phyloP scores from a whole-genome alignment of 495 filamentous ascomycete species.

The Penicillium soppii region DNA sequence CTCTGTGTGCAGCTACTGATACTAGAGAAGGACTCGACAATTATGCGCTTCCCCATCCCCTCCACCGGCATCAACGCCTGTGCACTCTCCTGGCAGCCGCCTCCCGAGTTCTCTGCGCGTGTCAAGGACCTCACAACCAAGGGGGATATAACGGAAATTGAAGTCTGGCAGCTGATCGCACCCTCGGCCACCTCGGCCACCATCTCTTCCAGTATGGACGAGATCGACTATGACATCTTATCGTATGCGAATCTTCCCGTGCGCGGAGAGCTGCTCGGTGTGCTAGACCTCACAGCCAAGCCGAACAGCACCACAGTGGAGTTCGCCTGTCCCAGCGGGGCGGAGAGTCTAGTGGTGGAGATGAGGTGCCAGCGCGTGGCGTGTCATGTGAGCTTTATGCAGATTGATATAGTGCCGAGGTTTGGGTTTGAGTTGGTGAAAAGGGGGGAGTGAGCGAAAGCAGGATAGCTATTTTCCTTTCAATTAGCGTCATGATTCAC shows the following conservation, averaged over 20 bases:
- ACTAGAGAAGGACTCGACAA: not conserved
- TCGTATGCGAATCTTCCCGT: not conserved
- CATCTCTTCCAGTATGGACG: not conserved
- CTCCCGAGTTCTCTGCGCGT: not conserved
- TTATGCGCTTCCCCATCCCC: not conserved
- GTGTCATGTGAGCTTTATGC: not conserved
- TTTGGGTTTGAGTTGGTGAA: not conserved
- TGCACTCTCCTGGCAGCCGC: not conserved
- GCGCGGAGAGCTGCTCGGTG: not conserved
- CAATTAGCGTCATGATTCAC: not conserved
- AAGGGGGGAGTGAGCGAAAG: not conserved
- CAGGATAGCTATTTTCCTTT: not conserved
- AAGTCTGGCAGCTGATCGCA: not conserved
- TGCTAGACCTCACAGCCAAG: not conserved
- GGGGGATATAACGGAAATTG: not conserved
- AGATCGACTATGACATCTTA: not conserved
- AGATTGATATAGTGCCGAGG: not conserved
- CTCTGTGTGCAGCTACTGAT: not conserved
- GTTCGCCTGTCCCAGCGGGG: not conserved
- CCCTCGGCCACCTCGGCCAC: not conserved
- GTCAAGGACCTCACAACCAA: not conserved
- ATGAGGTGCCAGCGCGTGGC: constrained; percentile 1
- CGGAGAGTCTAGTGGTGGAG: not conserved
- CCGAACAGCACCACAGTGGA: not conserved
- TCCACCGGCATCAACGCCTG: not conserved